phyloP scores from a whole-genome alignment of 1,284 basidiomycete genomes.

The Naganishia albida region DNA sequence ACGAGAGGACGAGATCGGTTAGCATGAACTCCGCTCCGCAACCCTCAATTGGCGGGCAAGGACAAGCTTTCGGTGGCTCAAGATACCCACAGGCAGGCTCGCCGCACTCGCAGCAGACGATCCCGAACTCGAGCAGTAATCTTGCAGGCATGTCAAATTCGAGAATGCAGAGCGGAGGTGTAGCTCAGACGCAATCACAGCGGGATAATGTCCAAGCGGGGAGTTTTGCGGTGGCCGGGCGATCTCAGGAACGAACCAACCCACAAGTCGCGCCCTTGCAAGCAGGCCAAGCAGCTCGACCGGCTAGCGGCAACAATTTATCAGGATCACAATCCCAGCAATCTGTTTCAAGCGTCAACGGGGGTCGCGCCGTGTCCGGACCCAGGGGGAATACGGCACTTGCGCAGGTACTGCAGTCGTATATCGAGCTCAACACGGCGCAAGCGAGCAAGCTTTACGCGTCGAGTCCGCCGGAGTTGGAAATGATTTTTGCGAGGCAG shows the following conservation, averaged over 20 bases:
- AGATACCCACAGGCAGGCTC: not conserved
- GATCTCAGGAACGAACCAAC: not conserved
- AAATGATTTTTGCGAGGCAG: slow-evolving; percentile 54
- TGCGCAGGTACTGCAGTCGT: slow-evolving; percentile 42
- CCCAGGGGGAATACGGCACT: slow-evolving; percentile 35
- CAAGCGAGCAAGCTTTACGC: slow-evolving; percentile 55
- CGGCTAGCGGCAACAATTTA: no score
- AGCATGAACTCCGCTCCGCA: slow-evolving; percentile 10
- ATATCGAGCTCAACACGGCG: slow-evolving; percentile 50
- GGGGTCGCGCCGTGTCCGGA: no score
- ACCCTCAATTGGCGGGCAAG: not conserved
- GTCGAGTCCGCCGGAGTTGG: slow-evolving; percentile 53
- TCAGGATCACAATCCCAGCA: not conserved
- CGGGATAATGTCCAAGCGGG: not conserved
- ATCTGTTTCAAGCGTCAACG: not conserved
- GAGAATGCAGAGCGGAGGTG: not conserved
- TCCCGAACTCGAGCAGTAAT: not conserved
- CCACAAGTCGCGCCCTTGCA: not conserved
- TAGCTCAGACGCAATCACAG: not conserved
- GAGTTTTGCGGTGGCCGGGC: slow-evolving; percentile 13
- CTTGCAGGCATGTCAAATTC: not conserved
- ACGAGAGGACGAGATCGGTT: not conserved
- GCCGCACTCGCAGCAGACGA: not conserved
- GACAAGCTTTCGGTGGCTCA: not conserved
- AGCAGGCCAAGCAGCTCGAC: not conserved